Evolutionary conservation across 495 filamentous ascomycete species (phyloP), one percentile per base, ranked within the genome.

Genomic region (Neurospora sp.): DNA sequence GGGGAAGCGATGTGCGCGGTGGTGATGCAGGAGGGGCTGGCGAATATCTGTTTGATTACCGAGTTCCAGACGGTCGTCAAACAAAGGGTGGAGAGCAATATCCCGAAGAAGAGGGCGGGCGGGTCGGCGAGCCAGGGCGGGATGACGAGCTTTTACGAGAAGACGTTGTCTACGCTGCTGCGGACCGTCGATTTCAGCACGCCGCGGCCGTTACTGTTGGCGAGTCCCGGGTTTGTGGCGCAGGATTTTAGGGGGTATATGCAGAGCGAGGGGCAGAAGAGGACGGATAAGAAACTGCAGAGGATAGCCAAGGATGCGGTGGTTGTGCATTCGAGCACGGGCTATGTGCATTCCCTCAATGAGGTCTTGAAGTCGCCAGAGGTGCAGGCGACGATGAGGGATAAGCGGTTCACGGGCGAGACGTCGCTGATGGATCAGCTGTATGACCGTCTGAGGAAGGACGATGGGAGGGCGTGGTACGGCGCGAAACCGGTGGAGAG

Each of bases 401-500:
- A 97, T 78, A 96, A 93, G 41, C 93, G 93, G 75, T 97, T 93
- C 78, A 93, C 92, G 1, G 88, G 89, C 37, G 96, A 98, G 80
- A 93, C 94, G 3, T 87, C 82, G 48, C 83, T 95, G 73, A 94
- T 99, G 90, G 94, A 98, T 76, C 87, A 89, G 70, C 95, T 99
- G 81, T 88, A 91, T 77, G 86, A 90, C 9, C 85, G 92, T 70
- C 79, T 99, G 35, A 89, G 93, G 37, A 92, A 91, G 75, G 94
- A 99, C 72, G 95, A 97, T 73, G 92, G 92, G 22, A 86, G 91
- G 68, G 96, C 96, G 18, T 97, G 95, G 86, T 99, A 99, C 80
- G 96, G 96, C 5, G 90, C 91, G 3, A 87, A 84, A 11, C 93
- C 97, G 79, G 94, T 98, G 10, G 91, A 93, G 78, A 89, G 88